Conservation (phyloP, 192 early-diverging fungal genomes). For the Fimicolochytrium jonesii region DNA sequence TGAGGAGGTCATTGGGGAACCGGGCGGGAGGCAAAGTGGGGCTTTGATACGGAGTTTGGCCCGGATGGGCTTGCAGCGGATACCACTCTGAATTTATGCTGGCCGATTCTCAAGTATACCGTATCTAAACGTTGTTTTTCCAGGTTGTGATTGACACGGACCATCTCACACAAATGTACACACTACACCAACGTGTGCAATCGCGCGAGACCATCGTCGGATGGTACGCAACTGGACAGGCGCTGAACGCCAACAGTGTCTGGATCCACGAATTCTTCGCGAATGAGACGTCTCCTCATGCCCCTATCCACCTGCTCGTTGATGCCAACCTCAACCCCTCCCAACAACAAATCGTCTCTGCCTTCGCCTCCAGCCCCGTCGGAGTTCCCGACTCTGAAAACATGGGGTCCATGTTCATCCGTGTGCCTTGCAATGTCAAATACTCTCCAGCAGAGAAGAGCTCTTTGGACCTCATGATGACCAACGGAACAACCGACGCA, state of each 20-base stretch:
- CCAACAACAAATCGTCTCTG: slow-evolving; percentile 14
- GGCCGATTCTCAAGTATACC: background rate
- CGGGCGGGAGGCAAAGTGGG: too few relatives aligned
- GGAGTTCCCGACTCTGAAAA: slow-evolving; percentile 73
- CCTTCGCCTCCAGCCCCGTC: slow-evolving; percentile 29
- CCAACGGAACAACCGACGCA: background rate
- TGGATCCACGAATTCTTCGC: slow-evolving; percentile 51
- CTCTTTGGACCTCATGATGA: slow-evolving; percentile 8
- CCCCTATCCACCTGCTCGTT: slow-evolving; percentile 81
- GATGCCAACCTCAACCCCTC: slow-evolving; percentile 60
- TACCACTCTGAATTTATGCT: background rate
- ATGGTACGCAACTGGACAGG: slow-evolving; percentile 84
- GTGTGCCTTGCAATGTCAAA: slow-evolving; percentile 82
- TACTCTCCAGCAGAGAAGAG: slow-evolving; percentile 79
- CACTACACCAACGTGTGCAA: slow-evolving; percentile 84
- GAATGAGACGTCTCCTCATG: slow-evolving; percentile 68
- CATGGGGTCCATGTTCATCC: slow-evolving; percentile 74
- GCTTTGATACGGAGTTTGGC: too few relatives aligned
- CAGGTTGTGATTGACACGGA: slow-evolving; percentile 82
- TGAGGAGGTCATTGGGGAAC: too few relatives aligned
- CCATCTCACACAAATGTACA: slow-evolving; percentile 79
- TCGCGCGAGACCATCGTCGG: slow-evolving; percentile 88
- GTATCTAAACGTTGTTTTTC: background rate
- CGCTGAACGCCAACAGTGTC: slow-evolving; percentile 34
- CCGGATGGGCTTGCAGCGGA: too few relatives aligned